A percentile compares a stretch with the other conserved stretches of the same genome.
Evolutionary conservation across 2,329 filamentous ascomycete species (phyloP).

Genomic region (Botrytis pseudocinerea): DNA sequence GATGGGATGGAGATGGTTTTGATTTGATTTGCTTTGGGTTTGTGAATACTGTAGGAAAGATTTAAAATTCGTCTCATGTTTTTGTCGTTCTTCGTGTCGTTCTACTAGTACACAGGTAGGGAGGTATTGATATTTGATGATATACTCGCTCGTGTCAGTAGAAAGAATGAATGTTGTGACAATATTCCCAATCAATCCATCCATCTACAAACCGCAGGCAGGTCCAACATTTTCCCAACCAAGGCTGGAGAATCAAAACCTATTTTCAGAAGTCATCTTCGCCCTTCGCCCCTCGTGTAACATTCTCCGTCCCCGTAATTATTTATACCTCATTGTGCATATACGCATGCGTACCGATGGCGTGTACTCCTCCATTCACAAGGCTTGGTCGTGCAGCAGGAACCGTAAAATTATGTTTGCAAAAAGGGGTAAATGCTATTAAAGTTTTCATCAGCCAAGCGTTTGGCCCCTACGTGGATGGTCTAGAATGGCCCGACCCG

Average conservation of each 20-base stretch:
- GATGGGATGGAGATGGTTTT: no score
- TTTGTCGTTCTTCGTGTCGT: no score
- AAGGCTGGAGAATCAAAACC: neutral
- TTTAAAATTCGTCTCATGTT: no score
- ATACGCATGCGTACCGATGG: neutral
- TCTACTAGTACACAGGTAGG: no score
- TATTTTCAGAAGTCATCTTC: neutral
- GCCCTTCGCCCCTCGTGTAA: neutral
- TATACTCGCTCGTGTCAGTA: neutral
- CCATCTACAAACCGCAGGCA: neutral
- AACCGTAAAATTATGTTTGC: neutral
- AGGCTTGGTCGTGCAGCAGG: neutral
- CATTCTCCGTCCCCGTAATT: neutral
- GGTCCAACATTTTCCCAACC: neutral
- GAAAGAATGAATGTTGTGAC: no score
- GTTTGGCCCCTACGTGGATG: neutral
- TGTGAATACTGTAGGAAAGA: no score
- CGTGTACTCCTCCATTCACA: neutral
- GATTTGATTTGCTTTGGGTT: no score
- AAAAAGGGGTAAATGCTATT: neutral
- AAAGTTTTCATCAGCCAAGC: neutral
- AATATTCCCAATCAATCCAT: neutral
- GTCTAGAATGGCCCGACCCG: conserved; percentile 16
- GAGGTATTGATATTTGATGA: no score
- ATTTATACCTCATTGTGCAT: conserved; percentile 10